These are phyloP conservation scores for Bremia lactucae DNA, from an alignment of 352 stramenopile species.

Conservation along the genomic window DNA sequence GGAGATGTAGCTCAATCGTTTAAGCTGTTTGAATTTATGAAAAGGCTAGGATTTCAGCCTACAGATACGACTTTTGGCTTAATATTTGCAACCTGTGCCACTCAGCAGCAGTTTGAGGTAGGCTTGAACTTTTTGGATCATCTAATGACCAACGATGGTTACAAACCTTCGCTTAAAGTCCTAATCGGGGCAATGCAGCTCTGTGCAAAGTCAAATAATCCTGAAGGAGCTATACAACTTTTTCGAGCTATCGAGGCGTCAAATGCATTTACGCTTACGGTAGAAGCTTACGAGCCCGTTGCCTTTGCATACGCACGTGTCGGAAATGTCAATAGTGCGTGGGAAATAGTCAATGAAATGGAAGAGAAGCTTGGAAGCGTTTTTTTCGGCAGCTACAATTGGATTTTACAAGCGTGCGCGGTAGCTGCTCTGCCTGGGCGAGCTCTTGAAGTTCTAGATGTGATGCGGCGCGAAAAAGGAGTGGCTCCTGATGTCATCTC, in stretches of 20 bases:
- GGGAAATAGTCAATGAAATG: conserved; percentile 31
- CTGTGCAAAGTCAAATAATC: conserved; percentile 34
- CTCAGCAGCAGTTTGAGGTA: conserved; percentile 30
- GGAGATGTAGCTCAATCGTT: conserved; percentile 38
- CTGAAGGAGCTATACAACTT: conserved; percentile 35
- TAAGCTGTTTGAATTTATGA: conserved; percentile 54
- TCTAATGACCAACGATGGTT: conserved; percentile 31
- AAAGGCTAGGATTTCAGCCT: conserved; percentile 24
- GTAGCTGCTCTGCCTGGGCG: conserved; percentile 23
- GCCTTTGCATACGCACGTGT: conserved; percentile 42
- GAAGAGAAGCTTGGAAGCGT: conserved; percentile 29
- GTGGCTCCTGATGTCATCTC: conserved; percentile 30
- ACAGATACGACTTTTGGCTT: conserved; percentile 43
- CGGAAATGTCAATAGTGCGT: conserved; percentile 35
- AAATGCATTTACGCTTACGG: conserved; percentile 18
- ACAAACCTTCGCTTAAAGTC: conserved; percentile 32
- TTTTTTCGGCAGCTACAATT: conserved; percentile 39
- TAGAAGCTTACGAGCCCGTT: conserved; percentile 34
- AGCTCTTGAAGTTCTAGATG: conserved; percentile 31
- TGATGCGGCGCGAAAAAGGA: conserved; percentile 22
- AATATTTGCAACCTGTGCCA: conserved; percentile 46
- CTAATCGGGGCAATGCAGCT: conserved; percentile 44
- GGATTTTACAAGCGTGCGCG: conserved; percentile 44
- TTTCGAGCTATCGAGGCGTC: conserved; percentile 42
- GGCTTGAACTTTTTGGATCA: conserved; percentile 55